Evolutionary conservation across 768 basidiomycete genomes (phyloP).

Genomic region (Kwoniella sp.): DNA sequence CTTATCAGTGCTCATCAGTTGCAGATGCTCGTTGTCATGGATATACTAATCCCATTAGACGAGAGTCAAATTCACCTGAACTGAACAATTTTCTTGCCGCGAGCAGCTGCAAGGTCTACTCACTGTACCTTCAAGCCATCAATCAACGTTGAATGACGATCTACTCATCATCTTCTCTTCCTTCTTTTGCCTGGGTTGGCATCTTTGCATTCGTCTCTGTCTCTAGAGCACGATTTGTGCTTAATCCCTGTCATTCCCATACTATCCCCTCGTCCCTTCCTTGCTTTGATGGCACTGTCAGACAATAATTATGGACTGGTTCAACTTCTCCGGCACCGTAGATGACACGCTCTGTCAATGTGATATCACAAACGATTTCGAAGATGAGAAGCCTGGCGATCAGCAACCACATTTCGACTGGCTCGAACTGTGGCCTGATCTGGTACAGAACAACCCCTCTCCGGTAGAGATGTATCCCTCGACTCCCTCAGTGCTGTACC

Average conservation of each 20-base stretch:
- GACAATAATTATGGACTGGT: neutral
- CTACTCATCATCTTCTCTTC: neutral
- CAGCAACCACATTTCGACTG: neutral
- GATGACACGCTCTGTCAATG: neutral
- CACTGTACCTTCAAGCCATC: neutral
- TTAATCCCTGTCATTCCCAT: too few species aligned
- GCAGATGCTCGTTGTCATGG: too few species aligned
- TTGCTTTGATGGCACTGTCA: neutral
- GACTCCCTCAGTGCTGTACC: neutral
- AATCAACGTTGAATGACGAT: neutral
- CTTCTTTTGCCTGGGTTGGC: too few species aligned
- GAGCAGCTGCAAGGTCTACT: too few species aligned
- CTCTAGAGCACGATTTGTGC: too few species aligned
- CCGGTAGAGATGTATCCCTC: neutral
- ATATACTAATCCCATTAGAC: neutral
- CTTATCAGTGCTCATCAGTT: too few species aligned
- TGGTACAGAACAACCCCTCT: neutral
- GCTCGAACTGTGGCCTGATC: conserved; percentile 1
- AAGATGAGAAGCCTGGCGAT: neutral
- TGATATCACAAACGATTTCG: neutral
- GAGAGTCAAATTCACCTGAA: neutral
- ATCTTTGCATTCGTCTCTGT: neutral
- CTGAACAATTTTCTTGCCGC: neutral
- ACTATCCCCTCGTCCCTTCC: neutral
- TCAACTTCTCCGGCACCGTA: neutral